phyloP scores from a whole-genome alignment of 2,329 filamentous ascomycete species.

The Fusarium goolgardi region DNA sequence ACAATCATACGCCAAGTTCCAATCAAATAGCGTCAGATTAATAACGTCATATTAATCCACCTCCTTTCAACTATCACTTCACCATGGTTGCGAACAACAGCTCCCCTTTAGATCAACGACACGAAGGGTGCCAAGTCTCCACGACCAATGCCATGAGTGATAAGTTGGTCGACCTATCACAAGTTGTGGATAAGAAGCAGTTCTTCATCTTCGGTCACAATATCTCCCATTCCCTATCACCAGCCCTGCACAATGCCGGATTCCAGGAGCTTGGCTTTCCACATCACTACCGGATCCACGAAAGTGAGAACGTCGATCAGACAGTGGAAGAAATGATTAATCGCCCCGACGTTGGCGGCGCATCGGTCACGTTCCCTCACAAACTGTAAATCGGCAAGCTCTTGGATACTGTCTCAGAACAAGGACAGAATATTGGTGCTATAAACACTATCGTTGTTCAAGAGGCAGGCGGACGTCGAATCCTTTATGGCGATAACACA shows the following conservation, averaged over 20 bases:
- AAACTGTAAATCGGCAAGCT: constrained; percentile 15
- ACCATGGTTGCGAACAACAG: not conserved
- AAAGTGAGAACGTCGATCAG: constrained; percentile 13
- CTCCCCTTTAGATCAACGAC: fast-evolving
- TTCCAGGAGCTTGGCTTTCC: not conserved
- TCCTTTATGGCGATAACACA: constrained; percentile 2
- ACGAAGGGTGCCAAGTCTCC: fast-evolving
- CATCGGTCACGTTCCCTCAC: constrained; percentile 16
- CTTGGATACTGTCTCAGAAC: not conserved
- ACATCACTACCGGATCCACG: constrained; percentile 16
- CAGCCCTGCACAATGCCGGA: not conserved
- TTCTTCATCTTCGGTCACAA: constrained; percentile 23
- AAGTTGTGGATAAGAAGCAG: fast-evolving
- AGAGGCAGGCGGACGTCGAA: not conserved
- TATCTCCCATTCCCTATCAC: constrained; percentile 12
- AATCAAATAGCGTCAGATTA: fast-evolving
- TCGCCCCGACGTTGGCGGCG: not conserved
- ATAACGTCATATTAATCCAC: fast-evolving
- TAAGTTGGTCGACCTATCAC: fast-evolving
- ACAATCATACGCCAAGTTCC: not conserved
- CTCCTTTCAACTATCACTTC: fast-evolving
- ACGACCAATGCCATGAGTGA: fast-evolving
- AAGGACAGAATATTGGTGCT: not conserved
- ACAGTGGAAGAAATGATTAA: not conserved
- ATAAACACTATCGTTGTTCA: constrained; percentile 9